Evolutionary conservation across 1,284 basidiomycete species (phyloP).

Genomic region (Melampsora medusae): DNA sequence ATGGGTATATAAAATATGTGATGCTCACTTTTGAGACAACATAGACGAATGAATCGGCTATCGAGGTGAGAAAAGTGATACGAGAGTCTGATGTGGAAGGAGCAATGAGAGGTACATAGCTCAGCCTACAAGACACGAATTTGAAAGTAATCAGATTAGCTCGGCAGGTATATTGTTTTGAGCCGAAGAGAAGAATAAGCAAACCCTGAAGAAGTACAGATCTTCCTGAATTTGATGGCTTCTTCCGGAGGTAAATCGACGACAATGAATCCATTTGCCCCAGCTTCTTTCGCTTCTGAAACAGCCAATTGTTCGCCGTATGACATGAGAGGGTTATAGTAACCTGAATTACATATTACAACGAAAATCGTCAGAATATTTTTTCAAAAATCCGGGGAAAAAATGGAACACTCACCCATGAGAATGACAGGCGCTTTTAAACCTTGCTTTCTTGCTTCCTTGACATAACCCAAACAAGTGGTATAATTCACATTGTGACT

Average conservation of each 20-base stretch:
- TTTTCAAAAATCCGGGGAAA: too few species aligned
- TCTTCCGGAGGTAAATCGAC: slow-evolving; percentile 98
- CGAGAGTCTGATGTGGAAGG: slow-evolving; percentile 84
- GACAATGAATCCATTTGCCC: slow-evolving; percentile 95
- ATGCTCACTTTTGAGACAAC: slow-evolving; percentile 71
- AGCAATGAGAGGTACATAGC: slow-evolving; percentile 94
- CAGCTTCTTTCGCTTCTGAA: slow-evolving; percentile 77
- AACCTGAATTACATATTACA: slow-evolving; percentile 62
- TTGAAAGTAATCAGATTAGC: not conserved
- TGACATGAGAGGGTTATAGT: slow-evolving; percentile 91
- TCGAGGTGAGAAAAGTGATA: slow-evolving; percentile 83
- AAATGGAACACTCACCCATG: slow-evolving; percentile 65
- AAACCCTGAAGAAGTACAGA: slow-evolving; percentile 76
- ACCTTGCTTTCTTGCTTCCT: slow-evolving; percentile 74
- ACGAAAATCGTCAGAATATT: not conserved
- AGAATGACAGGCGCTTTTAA: slow-evolving; percentile 81
- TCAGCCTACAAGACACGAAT: slow-evolving; percentile 63
- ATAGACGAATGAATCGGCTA: slow-evolving; percentile 97
- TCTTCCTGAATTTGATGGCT: slow-evolving; percentile 80
- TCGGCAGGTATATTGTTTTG: not conserved
- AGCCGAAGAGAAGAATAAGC: slow-evolving; percentile 52
- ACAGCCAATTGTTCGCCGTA: slow-evolving; percentile 94
- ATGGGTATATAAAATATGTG: not conserved
- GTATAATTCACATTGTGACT: slow-evolving; percentile 73
- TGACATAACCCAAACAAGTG: slow-evolving; percentile 71